Base-by-base conservation (phyloP, 139 green algal genomes). In the Protoeuglena noctilucae region DNA sequence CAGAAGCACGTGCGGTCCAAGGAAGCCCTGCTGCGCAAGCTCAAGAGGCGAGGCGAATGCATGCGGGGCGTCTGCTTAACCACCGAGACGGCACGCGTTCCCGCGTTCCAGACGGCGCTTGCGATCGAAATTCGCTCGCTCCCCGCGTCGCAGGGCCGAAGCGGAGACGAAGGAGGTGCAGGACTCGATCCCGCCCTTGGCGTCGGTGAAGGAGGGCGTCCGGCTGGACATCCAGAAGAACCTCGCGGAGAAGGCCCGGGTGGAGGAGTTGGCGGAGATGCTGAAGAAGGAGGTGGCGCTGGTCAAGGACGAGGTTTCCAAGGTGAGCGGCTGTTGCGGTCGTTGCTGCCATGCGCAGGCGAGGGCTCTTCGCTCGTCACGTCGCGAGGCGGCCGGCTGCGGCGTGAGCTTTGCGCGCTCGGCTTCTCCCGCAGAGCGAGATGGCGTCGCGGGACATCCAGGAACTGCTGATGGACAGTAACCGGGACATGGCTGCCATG, bases 171-270 rank as follows among this genome's bases (percentile, higher is more conserved):
- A 57, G 51, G 34, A 43, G 21, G 9, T 41, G 14, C 39, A 39
- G 34, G 53, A 60, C 39, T 19, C 29, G 34, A 18, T 60, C n/a
- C 25, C 23, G 6, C 34, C 22, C 21, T 19, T 30, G 24, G 6
- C 21, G 55, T 27, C n/a, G 4, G 55, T 19, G 41, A 61, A 53
- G 55, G 55, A 61, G n/a, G 48, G 60, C 47, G 48, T 78, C n/a
- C 65, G 80, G 40, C 59, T 84, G 45, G 78, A 87, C 63, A 66
- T 79, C 29, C 48, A 64, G 39, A 82, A 83, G 62, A 76, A 67
- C 19, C 54, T 61, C 17, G n/a, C n/a, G n/a, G 34, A 43, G 34
- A 43, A 7, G 34, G 81, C 78, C 65, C 61, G 84, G 27, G 62
- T 70, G 54, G 69, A 84, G 66, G 75, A 87, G 71, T 39, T 49